Evolutionary conservation across 176 grass and related monocot genomes (phyloP).

Genomic region (Poa pratensis): DNA sequence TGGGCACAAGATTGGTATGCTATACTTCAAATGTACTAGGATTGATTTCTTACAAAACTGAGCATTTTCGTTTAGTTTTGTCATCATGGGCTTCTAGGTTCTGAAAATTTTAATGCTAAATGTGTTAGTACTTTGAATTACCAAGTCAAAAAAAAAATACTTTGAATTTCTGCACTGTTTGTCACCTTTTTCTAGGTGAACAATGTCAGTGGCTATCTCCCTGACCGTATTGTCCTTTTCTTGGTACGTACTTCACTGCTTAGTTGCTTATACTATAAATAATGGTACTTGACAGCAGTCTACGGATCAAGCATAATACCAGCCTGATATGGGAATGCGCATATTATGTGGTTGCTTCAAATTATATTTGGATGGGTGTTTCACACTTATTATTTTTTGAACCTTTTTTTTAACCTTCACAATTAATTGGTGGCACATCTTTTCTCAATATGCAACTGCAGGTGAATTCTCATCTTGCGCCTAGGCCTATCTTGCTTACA

Average conservation of each 20-base stretch:
- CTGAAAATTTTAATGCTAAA: background rate
- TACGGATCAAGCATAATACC: slow-evolving; percentile 10
- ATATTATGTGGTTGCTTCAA: background rate
- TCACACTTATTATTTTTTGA: background rate
- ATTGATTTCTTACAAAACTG: slow-evolving; percentile 17
- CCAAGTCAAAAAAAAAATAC: no score
- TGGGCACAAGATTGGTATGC: background rate
- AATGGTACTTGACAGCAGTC: slow-evolving; percentile 9
- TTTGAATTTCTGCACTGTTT: slow-evolving; percentile 30
- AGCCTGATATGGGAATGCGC: background rate
- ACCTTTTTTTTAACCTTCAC: background rate
- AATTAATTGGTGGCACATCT: slow-evolving; percentile 17
- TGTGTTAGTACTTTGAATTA: background rate
- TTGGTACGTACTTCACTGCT: slow-evolving; percentile 64
- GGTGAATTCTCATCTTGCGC: slow-evolving; percentile 95
- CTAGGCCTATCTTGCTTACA: slow-evolving; percentile 91
- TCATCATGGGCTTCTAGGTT: slow-evolving; percentile 1
- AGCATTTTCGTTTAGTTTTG: slow-evolving; percentile 23
- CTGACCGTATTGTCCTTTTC: slow-evolving; percentile 94
- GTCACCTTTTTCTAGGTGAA: slow-evolving; percentile 70
- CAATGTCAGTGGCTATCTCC: slow-evolving; percentile 96
- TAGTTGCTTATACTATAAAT: slow-evolving; percentile 24
- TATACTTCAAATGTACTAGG: background rate
- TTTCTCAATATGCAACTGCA: slow-evolving; percentile 47
- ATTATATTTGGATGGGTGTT: background rate